These are phyloP conservation scores for Arthrinium phaeospermum DNA, from an alignment of 2,329 filamentous ascomycete genomes.

Conservation along the genomic window DNA sequence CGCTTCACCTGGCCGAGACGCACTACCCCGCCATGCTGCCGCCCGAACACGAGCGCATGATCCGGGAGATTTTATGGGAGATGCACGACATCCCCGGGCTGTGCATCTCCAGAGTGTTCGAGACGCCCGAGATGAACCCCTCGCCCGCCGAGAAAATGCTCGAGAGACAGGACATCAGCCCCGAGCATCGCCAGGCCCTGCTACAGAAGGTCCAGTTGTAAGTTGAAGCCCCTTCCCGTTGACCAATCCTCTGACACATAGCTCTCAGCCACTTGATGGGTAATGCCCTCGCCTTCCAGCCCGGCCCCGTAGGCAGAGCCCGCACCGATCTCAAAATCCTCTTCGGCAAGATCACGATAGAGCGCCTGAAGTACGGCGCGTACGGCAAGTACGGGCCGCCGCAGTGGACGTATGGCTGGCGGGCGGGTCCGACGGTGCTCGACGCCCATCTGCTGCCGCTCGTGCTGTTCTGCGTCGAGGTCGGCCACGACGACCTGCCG, in stretches of 20 bases:
- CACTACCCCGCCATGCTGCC: conserved; percentile 26
- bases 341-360: conserved; percentile 20
- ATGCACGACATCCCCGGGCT: conserved; percentile 27
- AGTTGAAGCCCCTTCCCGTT: background rate
- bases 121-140: conserved; percentile 24
- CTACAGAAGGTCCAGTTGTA: conserved; percentile 24
- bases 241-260: background rate
- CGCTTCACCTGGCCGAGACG: conserved; percentile 23
- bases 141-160: conserved; percentile 25
- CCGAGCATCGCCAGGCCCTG: conserved; percentile 23
- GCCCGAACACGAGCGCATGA: conserved; percentile 8
- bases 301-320: conserved; percentile 19
- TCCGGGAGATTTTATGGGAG: conserved; percentile 21
- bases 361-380: conserved; percentile 20
- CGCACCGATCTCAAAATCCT: conserved; percentile 20
- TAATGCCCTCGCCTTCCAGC: conserved; percentile 24
- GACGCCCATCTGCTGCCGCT: conserved; percentile 25
- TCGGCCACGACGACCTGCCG: conserved; percentile 25
- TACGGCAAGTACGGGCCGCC: background rate
- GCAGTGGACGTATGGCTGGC: conserved; percentile 21
- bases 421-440: conserved; percentile 23
- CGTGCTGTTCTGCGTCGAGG: conserved; percentile 26
- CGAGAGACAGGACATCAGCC: conserved; percentile 19
- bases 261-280: conserved; percentile 19
- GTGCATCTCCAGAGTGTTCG: conserved; percentile 24